These are phyloP conservation scores for Amorphotheca resinae DNA, from an alignment of 495 filamentous ascomycete genomes.

Conservation along the genomic window DNA sequence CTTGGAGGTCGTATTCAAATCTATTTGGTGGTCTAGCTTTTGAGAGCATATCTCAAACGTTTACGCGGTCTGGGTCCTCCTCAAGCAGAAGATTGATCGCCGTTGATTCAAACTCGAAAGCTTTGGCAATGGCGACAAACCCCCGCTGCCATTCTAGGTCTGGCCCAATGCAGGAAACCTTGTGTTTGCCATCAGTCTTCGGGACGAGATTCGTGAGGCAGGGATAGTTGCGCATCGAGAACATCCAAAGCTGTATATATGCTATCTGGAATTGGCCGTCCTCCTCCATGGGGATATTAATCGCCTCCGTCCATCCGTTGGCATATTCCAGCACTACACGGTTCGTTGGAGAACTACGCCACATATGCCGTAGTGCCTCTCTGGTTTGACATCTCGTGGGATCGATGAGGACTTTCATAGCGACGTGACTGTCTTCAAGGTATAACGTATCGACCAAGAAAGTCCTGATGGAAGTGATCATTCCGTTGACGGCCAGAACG, in stretches of 20 bases:
- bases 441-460: conserved; percentile 3
- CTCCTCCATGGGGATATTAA: conserved; percentile 1
- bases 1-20: conserved; percentile 7
- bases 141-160: conserved; percentile 6
- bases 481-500: conserved; percentile 3
- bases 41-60: conserved; percentile 6
- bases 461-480: conserved; percentile 9
- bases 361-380: conserved; percentile 9
- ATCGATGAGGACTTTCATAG: conserved; percentile 3
- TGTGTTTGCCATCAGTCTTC: conserved; percentile 9
- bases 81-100: conserved; percentile 8
- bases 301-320: neutral
- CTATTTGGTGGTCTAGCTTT: conserved; percentile 5
- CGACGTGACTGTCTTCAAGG: conserved; percentile 5
- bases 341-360: conserved; percentile 3
- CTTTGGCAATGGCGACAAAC: conserved; percentile 6
- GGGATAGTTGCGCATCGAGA: conserved; percentile 6
- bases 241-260: conserved; percentile 7
- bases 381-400: conserved; percentile 4
- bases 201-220: conserved; percentile 9
- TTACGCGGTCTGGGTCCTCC: conserved; percentile 2
- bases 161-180: conserved; percentile 6
- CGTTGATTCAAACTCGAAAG: conserved; percentile 4
- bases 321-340: conserved; percentile 8
- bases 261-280: conserved; percentile 7